Conservation (phyloP, 441 rosid species). For the Raphanus hybrid region DNA sequence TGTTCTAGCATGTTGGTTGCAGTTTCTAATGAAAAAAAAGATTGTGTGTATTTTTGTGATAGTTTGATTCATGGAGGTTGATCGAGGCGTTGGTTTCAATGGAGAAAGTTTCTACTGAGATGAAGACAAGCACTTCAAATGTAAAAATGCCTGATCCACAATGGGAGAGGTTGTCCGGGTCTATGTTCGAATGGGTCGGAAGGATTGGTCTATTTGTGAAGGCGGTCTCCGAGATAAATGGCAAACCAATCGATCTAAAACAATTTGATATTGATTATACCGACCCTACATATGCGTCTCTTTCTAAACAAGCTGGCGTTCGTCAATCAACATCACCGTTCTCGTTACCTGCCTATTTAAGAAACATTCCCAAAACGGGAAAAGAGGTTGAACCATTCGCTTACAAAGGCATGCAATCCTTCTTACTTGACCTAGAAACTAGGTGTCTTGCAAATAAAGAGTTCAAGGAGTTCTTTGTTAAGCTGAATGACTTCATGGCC, state of each 20-base stretch:
- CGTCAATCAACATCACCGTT: neutral
- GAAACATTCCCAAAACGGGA: constrained; percentile 4
- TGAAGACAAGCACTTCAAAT: neutral
- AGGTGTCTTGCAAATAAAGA: constrained; percentile 8
- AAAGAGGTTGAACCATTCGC: constrained; percentile 22
- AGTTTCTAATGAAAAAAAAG: neutral
- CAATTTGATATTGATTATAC: neutral
- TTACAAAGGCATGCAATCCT: constrained; percentile 14
- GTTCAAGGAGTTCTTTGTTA: constrained; percentile 1
- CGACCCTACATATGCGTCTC: neutral
- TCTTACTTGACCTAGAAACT: constrained; percentile 1
- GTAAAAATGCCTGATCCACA: neutral
- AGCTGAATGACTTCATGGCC: constrained; percentile 10
- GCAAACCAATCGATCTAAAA: constrained; percentile 8
- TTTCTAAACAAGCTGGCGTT: neutral
- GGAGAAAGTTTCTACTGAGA: constrained; percentile 7
- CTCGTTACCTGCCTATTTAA: constrained; percentile 8
- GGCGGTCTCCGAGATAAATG: neutral
- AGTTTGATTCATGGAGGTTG: constrained; percentile 19
- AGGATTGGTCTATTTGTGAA: constrained; percentile 15
- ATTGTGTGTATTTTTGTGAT: neutral
- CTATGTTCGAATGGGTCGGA: constrained; percentile 2
- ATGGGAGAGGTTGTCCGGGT: constrained; percentile 14
- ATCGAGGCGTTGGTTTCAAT: constrained; percentile 9
- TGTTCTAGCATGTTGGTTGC: neutral